A percentile compares a stretch with the other conserved stretches of the same genome.
These are phyloP conservation scores for Corymbia calophylla DNA, from an alignment of 441 rosid species.

Conservation along the genomic window DNA sequence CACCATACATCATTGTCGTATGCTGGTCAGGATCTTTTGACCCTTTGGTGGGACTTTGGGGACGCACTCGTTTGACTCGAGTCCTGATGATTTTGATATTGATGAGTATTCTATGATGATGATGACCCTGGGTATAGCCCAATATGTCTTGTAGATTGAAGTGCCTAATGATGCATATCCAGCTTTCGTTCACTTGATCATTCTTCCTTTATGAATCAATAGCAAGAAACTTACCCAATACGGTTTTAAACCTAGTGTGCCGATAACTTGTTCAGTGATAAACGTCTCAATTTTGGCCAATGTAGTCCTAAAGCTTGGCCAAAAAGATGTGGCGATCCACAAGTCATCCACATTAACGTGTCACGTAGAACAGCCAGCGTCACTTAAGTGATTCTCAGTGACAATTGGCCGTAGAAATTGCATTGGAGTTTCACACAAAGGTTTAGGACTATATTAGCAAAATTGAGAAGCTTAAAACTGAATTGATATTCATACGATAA, in stretches of 20 bases:
- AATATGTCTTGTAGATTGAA: background rate
- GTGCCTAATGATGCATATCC: background rate
- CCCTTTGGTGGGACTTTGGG: background rate
- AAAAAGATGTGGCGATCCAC: background rate
- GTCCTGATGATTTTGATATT: background rate
- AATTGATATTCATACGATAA: too few species aligned
- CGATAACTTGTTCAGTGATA: rapidly evolving
- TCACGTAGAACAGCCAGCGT: background rate
- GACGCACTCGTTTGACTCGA: background rate
- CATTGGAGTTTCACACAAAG: rapidly evolving
- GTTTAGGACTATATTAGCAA: too few species aligned
- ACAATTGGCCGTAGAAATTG: background rate
- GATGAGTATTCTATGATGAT: background rate
- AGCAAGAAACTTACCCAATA: background rate
- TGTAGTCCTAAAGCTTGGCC: background rate
- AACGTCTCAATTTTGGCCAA: background rate
- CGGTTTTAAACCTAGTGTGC: background rate
- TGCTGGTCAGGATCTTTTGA: background rate
- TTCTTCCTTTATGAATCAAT: background rate
- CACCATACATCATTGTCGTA: background rate
- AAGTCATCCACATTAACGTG: rapidly evolving
- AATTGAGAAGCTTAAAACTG: background rate
- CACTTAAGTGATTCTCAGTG: rapidly evolving
- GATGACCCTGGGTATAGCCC: background rate
- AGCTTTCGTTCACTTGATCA: background rate